Conservation (phyloP, 345 rosid species). For the Rhodamnia argentea region DNA sequence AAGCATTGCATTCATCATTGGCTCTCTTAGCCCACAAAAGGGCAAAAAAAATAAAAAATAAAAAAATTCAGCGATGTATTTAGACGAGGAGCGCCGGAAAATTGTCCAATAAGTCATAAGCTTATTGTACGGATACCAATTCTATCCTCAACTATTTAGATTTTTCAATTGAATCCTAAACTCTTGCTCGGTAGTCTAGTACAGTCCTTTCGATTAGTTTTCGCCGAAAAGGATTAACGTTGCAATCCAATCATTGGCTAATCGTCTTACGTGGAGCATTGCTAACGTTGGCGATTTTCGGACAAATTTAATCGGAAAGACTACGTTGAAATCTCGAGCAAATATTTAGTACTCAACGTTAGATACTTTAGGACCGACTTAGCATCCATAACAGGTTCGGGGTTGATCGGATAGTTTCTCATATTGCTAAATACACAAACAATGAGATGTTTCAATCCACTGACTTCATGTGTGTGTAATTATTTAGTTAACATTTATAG, state of each 20-base stretch:
- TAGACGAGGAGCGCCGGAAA: neutral
- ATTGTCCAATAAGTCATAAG: neutral
- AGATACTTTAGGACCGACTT: fast-evolving
- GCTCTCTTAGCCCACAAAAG: neutral
- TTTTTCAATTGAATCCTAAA: neutral
- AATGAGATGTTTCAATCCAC: neutral
- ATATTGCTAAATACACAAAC: neutral
- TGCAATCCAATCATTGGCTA: too few relatives aligned
- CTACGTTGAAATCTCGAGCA: fast-evolving
- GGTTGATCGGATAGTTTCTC: too few relatives aligned
- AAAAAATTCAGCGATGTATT: too few relatives aligned
- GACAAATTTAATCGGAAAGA: fast-evolving
- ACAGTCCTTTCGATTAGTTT: neutral
- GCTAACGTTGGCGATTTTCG: fast-evolving
- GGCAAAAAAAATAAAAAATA: neutral
- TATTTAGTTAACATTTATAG: neutral
- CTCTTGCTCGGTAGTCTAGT: neutral
- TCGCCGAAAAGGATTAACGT: neutral
- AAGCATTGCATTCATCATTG: neutral
- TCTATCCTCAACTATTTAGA: fast-evolving
- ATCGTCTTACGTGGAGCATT: fast-evolving
- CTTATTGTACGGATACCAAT: fast-evolving
- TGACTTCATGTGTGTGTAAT: fast-evolving
- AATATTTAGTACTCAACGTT: neutral
- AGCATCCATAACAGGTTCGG: neutral